Base-by-base conservation (phyloP, 2,329 filamentous ascomycete genomes). In the Annulohypoxylon truncatum region DNA sequence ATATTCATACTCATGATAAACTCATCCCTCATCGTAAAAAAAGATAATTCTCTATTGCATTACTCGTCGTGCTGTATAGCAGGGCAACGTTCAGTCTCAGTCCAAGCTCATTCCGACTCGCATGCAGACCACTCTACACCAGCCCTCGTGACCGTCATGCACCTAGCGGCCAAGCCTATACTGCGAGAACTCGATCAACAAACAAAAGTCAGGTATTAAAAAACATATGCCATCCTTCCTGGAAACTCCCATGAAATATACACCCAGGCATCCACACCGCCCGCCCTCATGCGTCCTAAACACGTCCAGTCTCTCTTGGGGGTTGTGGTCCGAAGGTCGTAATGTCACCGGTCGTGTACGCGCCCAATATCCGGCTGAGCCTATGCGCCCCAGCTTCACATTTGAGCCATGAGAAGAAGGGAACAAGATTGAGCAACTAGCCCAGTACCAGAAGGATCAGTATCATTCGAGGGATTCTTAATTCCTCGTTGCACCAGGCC, bases 141-240 rank as follows among this genome's bases (percentile, higher is more conserved):
- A 38, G 42, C 38, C 59, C 59, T 38, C 47, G 44, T 51, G 54
- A 61, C 60, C 59, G 56, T 54, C 31, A 69, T 68, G 70, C 62
- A 75, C 62, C 72, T 67, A 44, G 54, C 56, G 67, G 71, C 64
- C 64, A 52, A 68, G 52, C 54, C 60, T 64, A 59, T 70, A 70
- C 71, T 68, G 64, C 53, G 38, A 44, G 42, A 66, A 66, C 33
- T 65, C 51, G 38, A 64, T 71, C 63, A 67, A 70, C 61, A 65
- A 70, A 73, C 38, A 71, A 68, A 71, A 67, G 63, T 67, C 72
- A 75, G 68, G 70, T 76, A 76, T 75, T 74, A 77, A 77, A 77
- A 73, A 74, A 67, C 50, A 67, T 73, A 74, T 76, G 67, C 72
- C 74, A 53, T 72, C 72, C 72, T 68, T 20, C 65, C 72, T 64